phyloP scores from a whole-genome alignment of 352 stramenopile species.

The Ochromonadaceae sp. region DNA sequence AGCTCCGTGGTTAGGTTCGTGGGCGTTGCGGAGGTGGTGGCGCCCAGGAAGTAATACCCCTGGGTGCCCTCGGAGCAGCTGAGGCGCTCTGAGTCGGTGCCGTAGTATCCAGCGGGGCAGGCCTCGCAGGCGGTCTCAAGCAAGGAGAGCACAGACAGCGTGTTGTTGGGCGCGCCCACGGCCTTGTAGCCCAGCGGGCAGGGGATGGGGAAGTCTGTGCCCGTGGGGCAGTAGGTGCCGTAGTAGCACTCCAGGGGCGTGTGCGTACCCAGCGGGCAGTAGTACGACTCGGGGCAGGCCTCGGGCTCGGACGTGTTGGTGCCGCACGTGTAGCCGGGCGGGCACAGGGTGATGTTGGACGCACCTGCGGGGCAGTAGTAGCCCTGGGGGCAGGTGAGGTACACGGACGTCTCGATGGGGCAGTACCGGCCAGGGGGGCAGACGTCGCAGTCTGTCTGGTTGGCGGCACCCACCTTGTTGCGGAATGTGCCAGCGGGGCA shows the following conservation, averaged over 20 bases:
- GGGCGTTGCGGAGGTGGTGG: constrained; percentile 43
- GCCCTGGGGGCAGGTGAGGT: constrained; percentile 44
- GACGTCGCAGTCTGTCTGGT: not conserved
- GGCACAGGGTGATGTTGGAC: constrained; percentile 17
- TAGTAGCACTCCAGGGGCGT: not conserved
- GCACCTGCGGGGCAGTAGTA: constrained; percentile 57
- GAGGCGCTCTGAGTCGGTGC: constrained; percentile 47
- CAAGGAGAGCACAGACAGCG: constrained; percentile 36
- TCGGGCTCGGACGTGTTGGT: not conserved
- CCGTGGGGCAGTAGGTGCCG: constrained; percentile 44
- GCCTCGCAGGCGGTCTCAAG: constrained; percentile 45
- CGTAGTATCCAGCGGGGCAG: constrained; percentile 52
- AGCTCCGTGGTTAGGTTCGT: constrained; percentile 40
- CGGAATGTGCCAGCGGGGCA: constrained; percentile 43
- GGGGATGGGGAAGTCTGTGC: constrained; percentile 38
- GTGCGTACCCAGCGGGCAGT: constrained; percentile 19
- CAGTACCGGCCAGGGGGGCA: not conserved
- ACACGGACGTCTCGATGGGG: not conserved
- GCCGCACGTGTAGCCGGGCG: constrained; percentile 14
- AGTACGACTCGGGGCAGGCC: not conserved
- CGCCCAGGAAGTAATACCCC: constrained; percentile 62
- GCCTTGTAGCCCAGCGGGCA: constrained; percentile 57
- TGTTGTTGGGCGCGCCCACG: constrained; percentile 30
- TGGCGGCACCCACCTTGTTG: not conserved
- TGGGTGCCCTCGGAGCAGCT: constrained; percentile 45